Percentiles rank a stretch among this genome's conserved stretches.
Conservation (phyloP, 169 alveolate genomes). For the Babesia sp. region DNA sequence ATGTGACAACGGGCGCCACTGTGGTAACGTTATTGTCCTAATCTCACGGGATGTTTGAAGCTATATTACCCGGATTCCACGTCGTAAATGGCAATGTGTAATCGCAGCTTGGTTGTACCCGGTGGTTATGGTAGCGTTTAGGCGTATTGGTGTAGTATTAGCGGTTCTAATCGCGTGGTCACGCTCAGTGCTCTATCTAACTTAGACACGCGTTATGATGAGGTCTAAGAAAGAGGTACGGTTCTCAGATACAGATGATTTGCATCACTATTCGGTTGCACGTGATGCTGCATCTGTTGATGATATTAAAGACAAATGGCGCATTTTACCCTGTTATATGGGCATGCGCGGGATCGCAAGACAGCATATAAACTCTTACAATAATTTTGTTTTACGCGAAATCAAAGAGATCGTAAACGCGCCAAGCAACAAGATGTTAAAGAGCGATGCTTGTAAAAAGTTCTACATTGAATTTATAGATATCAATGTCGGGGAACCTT, state of each 20-base stretch:
- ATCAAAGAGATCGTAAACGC: constrained; percentile 91
- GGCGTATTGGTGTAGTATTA: neutral
- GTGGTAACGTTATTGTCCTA: too few relatives aligned
- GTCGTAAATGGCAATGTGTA: neutral
- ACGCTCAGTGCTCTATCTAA: too few relatives aligned
- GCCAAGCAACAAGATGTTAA: constrained; percentile 83
- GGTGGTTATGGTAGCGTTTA: neutral
- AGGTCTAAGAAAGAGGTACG: constrained; percentile 5
- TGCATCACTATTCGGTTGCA: constrained; percentile 9
- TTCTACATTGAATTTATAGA: constrained; percentile 86
- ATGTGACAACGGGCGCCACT: too few relatives aligned
- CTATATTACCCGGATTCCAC: neutral
- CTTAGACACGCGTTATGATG: too few relatives aligned
- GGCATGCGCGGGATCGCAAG: constrained; percentile 91
- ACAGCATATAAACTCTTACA: constrained; percentile 93
- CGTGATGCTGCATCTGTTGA: constrained; percentile 41
- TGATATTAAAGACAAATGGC: constrained; percentile 89
- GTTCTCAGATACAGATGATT: constrained; percentile 15
- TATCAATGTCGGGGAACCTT: constrained; percentile 87
- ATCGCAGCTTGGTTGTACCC: too few relatives aligned
- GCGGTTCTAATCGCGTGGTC: neutral
- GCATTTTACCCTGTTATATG: constrained; percentile 89
- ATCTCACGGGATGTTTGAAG: too few relatives aligned
- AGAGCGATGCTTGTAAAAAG: constrained; percentile 84
- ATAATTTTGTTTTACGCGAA: constrained; percentile 89